Percentiles rank a stretch among this genome's conserved stretches.
Conservation (phyloP, 129 eudicot species). For the Saposhnikovia divaricata region DNA sequence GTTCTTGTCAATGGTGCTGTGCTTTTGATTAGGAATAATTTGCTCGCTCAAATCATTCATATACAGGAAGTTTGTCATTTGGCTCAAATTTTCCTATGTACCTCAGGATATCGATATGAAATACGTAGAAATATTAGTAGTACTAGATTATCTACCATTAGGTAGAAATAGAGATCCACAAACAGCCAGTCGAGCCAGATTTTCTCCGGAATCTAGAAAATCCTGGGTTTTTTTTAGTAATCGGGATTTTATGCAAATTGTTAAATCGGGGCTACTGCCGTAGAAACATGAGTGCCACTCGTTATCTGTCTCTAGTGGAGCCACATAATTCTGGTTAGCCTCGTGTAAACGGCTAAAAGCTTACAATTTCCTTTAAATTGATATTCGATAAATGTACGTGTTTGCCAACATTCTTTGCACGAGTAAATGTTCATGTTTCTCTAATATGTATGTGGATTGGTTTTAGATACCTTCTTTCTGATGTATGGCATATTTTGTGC, state of each 20-base stretch:
- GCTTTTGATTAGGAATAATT: background rate
- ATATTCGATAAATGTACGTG: background rate
- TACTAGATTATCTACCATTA: background rate
- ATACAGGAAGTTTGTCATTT: background rate
- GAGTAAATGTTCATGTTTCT: background rate
- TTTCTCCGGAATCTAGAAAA: too few species aligned
- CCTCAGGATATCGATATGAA: background rate
- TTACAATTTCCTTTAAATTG: background rate
- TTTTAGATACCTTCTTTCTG: background rate
- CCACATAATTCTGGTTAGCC: too few species aligned
- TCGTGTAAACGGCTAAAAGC: too few species aligned
- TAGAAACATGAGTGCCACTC: background rate
- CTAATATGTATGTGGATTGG: background rate
- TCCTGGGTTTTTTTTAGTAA: too few species aligned
- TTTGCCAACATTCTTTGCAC: background rate
- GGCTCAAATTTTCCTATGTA: background rate
- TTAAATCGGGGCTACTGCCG: too few species aligned
- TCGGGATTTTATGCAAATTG: too few species aligned
- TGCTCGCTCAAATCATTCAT: background rate
- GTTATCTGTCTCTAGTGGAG: too few species aligned
- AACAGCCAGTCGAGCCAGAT: too few species aligned
- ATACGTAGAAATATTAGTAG: background rate
- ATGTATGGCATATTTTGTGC: constrained; percentile 16
- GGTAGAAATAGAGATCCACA: background rate
- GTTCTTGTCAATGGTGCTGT: too few species aligned